Percentiles rank a stretch among this genome's conserved stretches.
Evolutionary conservation across 495 filamentous ascomycete species (phyloP).

Genomic region (Daldinia grandis): DNA sequence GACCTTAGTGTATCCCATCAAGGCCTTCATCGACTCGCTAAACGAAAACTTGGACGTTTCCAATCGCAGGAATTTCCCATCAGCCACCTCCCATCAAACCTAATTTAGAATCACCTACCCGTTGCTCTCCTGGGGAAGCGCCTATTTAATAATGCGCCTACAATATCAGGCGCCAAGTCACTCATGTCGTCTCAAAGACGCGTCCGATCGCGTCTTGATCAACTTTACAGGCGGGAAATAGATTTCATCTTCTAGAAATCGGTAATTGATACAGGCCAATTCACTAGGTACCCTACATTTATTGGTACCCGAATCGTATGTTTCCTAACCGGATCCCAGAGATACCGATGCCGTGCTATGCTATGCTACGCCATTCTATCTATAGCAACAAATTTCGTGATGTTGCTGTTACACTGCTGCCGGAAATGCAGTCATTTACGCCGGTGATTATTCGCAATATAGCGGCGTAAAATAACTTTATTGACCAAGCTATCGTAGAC

Average conservation of each 20-base stretch:
- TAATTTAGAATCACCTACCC: neutral
- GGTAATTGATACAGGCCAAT: neutral
- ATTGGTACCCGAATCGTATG: neutral
- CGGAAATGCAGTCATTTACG: neutral
- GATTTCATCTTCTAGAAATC: neutral
- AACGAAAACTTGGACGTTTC: neutral
- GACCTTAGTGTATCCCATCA: neutral
- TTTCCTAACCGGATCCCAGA: neutral
- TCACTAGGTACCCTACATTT: neutral
- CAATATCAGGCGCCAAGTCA: neutral
- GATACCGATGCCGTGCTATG: neutral
- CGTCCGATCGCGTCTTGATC: constrained; percentile 6
- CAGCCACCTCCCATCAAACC: neutral
- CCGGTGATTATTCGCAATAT: neutral
- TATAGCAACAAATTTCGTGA: neutral
- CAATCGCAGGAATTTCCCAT: neutral
- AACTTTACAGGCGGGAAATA: neutral
- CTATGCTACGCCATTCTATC: neutral
- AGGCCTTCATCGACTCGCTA: neutral
- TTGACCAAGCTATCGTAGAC: neutral
- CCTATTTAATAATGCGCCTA: neutral
- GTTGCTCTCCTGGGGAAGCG: neutral
- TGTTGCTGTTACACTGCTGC: neutral
- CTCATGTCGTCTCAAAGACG: neutral
- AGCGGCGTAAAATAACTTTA: neutral